Percentiles rank a stretch among this genome's conserved stretches.
phyloP scores from a whole-genome alignment of 2,329 filamentous ascomycete genomes.

The Penicillium sp. region DNA sequence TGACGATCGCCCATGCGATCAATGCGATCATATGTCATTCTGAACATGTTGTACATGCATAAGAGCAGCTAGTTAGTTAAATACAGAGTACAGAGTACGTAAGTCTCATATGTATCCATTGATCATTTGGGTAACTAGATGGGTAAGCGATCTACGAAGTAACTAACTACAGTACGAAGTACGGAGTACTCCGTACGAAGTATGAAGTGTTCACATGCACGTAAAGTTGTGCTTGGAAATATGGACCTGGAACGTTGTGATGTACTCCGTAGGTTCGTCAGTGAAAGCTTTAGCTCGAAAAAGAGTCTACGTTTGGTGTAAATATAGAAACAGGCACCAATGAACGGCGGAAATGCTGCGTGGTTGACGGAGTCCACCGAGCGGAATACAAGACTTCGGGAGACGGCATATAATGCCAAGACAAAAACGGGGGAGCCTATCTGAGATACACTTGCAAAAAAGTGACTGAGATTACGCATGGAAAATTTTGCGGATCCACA shows the following conservation, averaged over 20 bases:
- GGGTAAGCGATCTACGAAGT: neutral
- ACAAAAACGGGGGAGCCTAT: constrained; percentile 8
- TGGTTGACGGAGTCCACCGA: neutral
- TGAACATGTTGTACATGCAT: neutral
- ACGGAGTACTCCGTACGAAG: no score
- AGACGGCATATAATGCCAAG: constrained; percentile 5
- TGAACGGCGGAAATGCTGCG: neutral
- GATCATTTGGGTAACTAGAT: neutral
- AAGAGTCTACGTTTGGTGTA: neutral
- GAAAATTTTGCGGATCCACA: constrained; percentile 5
- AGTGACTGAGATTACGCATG: constrained; percentile 1
- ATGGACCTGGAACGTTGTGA: neutral
- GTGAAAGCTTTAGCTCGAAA: neutral
- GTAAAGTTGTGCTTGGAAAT: neutral
- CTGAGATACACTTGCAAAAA: neutral
- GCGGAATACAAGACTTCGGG: neutral
- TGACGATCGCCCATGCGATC: neutral
- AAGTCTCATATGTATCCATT: neutral
- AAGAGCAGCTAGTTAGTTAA: neutral
- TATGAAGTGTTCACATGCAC: no score
- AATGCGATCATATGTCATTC: neutral
- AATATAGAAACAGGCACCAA: constrained; percentile 8
- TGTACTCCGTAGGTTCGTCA: neutral
- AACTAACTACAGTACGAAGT: no score
- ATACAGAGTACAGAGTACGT: neutral